Evolutionary conservation across 2,329 filamentous ascomycete genomes (phyloP).

Genomic region (Ascochyta lentis): DNA sequence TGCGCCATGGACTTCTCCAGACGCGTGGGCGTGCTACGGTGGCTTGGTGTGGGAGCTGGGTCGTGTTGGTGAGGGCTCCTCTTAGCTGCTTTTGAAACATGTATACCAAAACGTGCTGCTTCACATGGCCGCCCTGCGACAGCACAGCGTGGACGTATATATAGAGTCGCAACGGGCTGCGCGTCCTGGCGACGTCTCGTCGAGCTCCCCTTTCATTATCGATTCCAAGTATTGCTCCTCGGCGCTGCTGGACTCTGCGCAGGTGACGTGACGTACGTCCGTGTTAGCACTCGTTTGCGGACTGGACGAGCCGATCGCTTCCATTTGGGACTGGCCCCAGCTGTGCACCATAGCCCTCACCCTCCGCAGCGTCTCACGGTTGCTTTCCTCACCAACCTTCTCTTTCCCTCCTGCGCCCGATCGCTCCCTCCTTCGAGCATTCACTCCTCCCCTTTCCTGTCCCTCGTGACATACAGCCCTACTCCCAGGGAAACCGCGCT

Average conservation of each 20-base stretch:
- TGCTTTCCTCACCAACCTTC: conserved; percentile 19
- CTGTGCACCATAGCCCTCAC: conserved; percentile 30
- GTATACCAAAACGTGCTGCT: conserved; percentile 30
- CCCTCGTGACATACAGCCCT: conserved; percentile 36
- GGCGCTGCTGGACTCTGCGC: conserved; percentile 25
- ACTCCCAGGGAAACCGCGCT: conserved; percentile 47
- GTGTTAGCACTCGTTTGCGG: conserved; percentile 36
- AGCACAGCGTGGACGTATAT: conserved; percentile 15
- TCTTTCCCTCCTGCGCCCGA: conserved; percentile 35
- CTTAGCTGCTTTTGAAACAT: conserved; percentile 32
- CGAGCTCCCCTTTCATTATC: conserved; percentile 12
- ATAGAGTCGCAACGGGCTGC: conserved; percentile 12
- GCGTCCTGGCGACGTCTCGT: not conserved
- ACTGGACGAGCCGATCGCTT: conserved; percentile 36
- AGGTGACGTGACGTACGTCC: conserved; percentile 36
- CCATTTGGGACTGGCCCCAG: conserved; percentile 22
- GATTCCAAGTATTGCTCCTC: conserved; percentile 14
- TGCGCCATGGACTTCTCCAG: conserved; percentile 4
- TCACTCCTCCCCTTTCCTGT: conserved; percentile 43
- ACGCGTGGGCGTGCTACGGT: conserved; percentile 14
- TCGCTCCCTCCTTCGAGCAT: conserved; percentile 49
- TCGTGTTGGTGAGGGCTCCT: conserved; percentile 11
- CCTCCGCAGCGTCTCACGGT: conserved; percentile 25
- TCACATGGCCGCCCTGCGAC: conserved; percentile 33
- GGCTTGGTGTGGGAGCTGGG: conserved; percentile 7